Evolutionary conservation across 2,329 filamentous ascomycete genomes (phyloP).

Genomic region (Aureobasidium lini): DNA sequence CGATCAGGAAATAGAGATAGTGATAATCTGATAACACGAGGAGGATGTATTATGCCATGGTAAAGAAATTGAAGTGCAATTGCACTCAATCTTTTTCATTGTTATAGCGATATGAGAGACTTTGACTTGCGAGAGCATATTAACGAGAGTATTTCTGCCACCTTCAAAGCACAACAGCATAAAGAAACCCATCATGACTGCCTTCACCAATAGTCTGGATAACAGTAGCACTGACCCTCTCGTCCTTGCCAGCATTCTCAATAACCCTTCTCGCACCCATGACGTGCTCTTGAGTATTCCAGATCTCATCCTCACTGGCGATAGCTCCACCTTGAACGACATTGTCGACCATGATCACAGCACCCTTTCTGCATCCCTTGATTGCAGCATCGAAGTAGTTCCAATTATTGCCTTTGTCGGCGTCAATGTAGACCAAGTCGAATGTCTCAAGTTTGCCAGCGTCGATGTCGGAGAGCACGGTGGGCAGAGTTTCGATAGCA

Average conservation of each 20-base stretch:
- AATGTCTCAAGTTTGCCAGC: slow-evolving; percentile 34
- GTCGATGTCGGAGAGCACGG: slow-evolving; percentile 35
- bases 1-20: too few relatives aligned
- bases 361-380: slow-evolving; percentile 27
- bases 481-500: slow-evolving; percentile 36
- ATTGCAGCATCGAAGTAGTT: slow-evolving; percentile 42
- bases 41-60: too few relatives aligned
- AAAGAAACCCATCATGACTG: slow-evolving; percentile 34
- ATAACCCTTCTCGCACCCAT: slow-evolving; percentile 28
- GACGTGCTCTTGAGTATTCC: slow-evolving; percentile 22
- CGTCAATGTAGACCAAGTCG: slow-evolving; percentile 49
- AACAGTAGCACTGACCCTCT: slow-evolving; percentile 35
- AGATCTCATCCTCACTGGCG: slow-evolving; percentile 21
- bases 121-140: too few relatives aligned
- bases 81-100: too few relatives aligned
- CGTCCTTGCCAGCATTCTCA: slow-evolving; percentile 35
- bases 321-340: slow-evolving; percentile 37
- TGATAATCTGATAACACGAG: too few relatives aligned
- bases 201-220: slow-evolving; percentile 41
- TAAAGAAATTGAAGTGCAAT: too few relatives aligned
- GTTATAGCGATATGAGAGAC: too few relatives aligned
- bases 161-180: not conserved
- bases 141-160: not conserved
- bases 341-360: slow-evolving; percentile 45
- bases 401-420: slow-evolving; percentile 44